phyloP scores from a whole-genome alignment of 31 red algal genomes.

The Endocladia muricata region DNA sequence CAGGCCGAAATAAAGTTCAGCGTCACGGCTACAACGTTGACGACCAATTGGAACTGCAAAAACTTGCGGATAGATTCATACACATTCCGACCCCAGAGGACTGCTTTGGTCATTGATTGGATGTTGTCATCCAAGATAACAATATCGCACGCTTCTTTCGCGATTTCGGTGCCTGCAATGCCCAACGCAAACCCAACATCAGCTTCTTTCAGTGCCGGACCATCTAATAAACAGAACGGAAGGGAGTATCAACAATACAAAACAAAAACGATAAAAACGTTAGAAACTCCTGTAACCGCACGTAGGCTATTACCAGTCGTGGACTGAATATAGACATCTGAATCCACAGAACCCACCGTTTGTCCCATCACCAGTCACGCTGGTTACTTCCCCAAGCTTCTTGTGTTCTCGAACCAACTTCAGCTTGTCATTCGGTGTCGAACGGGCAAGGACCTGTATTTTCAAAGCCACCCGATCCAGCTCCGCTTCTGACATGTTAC shows the following conservation, averaged over 20 bases:
- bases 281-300: too few species aligned
- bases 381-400: constrained; percentile 76
- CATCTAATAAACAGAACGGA: constrained; percentile 37
- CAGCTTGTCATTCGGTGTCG: constrained; percentile 90
- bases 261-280: too few species aligned
- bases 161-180: constrained; percentile 89
- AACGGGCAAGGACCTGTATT: constrained; percentile 89
- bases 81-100: constrained; percentile 92
- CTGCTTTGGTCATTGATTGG: constrained; percentile 85
- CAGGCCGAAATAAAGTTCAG: constrained; percentile 86
- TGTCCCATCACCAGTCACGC: constrained; percentile 95
- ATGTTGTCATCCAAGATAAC: constrained; percentile 94
- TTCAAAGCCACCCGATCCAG: constrained; percentile 54
- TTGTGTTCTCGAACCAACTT: constrained; percentile 62
- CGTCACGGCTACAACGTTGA: constrained; percentile 90
- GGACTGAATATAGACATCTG: too few species aligned
- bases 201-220: constrained; percentile 87
- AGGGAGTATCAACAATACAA: too few species aligned
- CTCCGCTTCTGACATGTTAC: constrained; percentile 45
- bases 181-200: constrained; percentile 94
- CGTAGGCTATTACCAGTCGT: too few species aligned
- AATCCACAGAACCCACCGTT: constrained; percentile 54
- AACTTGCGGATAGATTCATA: constrained; percentile 90
- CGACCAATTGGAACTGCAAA: constrained; percentile 93
- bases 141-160: constrained; percentile 96